phyloP scores from a whole-genome alignment of 306 rosid species.

The Neltuma alba region DNA sequence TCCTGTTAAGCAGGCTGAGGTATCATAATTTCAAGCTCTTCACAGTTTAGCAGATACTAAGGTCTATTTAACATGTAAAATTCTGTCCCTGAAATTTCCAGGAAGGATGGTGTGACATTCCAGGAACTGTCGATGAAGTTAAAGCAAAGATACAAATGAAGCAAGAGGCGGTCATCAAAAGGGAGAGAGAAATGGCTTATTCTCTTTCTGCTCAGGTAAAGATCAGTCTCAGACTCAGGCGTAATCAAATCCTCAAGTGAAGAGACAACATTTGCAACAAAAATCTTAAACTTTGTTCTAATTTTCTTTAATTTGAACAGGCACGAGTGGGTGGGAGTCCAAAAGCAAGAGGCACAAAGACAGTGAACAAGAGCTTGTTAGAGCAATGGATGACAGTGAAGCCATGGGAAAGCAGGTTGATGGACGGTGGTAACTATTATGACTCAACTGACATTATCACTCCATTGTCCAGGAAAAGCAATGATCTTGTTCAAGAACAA shows the following conservation, averaged over 20 bases:
- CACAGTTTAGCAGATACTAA: not conserved
- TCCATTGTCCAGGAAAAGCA: conserved; percentile 52
- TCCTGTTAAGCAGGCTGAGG: conserved; percentile 78
- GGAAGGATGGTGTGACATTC: conserved; percentile 85
- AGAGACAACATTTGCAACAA: no score
- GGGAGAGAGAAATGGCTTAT: conserved; percentile 75
- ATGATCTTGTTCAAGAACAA: conserved; percentile 38
- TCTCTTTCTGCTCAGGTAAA: conserved; percentile 63
- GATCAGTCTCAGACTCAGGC: not conserved
- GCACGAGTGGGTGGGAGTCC: conserved; percentile 62
- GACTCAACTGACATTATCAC: conserved; percentile 51
- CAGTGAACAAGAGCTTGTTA: conserved; percentile 44
- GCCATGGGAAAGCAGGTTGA: conserved; percentile 73
- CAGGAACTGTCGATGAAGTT: conserved; percentile 68
- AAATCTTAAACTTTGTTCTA: not conserved
- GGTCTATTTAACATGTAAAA: not conserved
- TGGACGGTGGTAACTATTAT: conserved; percentile 32
- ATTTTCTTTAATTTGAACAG: conserved; percentile 49
- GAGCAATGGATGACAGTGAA: conserved; percentile 78
- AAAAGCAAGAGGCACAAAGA: conserved; percentile 46
- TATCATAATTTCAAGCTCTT: conserved; percentile 4
- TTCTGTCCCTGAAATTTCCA: conserved; percentile 36
- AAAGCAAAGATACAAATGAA: conserved; percentile 68
- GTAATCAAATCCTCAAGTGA: not conserved
- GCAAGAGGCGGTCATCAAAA: conserved; percentile 69